Evolutionary conservation across 1,284 basidiomycete species (phyloP).

Genomic region (Pyrrhoderma lamaoense): DNA sequence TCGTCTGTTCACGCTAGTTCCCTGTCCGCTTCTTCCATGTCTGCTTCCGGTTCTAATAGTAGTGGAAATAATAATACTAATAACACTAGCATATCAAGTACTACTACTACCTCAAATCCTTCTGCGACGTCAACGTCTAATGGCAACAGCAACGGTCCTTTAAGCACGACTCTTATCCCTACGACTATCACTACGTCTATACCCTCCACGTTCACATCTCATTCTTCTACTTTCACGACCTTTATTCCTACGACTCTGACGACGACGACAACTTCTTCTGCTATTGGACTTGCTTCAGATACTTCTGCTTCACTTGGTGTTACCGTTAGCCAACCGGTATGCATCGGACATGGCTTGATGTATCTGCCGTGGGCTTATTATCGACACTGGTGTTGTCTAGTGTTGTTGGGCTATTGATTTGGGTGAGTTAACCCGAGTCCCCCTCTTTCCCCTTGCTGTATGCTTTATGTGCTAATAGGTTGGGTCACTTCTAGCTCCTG

Average conservation of each 20-base stretch:
- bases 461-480: neutral
- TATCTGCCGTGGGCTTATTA: conserved; percentile 54
- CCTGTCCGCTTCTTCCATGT: neutral
- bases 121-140: neutral
- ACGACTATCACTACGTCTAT: conserved; percentile 16
- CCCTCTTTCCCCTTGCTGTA: too few relatives aligned
- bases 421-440: conserved; percentile 43
- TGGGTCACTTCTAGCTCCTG: conserved; percentile 35
- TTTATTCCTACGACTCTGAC: conserved; percentile 31
- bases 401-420: conserved; percentile 51
- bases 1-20: neutral
- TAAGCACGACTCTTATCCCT: conserved; percentile 1
- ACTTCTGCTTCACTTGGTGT: conserved; percentile 34
- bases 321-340: conserved; percentile 35
- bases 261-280: too few relatives aligned
- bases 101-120: neutral
- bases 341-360: conserved; percentile 57
- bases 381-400: conserved; percentile 50
- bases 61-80: neutral
- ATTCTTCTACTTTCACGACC: conserved; percentile 16
- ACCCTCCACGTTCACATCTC: conserved; percentile 15
- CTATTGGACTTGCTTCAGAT: conserved; percentile 30
- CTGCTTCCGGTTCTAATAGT: neutral
- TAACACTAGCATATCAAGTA: neutral
- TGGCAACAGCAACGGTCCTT: neutral